Base-by-base conservation (phyloP, 257 asterid genomes). In the Lithospermum erythrorhizon region DNA sequence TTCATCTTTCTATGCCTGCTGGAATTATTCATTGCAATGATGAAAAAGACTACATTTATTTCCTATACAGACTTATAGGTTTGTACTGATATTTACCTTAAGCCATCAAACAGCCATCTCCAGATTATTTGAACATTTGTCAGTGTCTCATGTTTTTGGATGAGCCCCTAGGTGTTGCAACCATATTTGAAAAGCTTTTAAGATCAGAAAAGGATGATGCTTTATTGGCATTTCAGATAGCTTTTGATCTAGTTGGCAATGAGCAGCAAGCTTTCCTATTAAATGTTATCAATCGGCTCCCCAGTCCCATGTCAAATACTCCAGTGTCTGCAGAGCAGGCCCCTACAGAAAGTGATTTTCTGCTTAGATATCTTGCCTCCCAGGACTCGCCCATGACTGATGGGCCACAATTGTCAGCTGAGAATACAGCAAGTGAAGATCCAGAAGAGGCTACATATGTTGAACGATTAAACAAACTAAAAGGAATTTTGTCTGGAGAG, bases 101-200 rank as follows among this genome's bases (percentile, higher is more conserved):
- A 21, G 23, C 16, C 82, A 89, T 59, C 90, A 84, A 82, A 55
- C 83, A 81, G 65, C 79, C 95, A 35, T 86, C 96, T 73, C 99
- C 99, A n/a, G 95, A 93, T 77, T 93, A 80, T 63, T 68, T 87
- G 76, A 89, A 94, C 81, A 85, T 87, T 65, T 93, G 99, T 59
- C 99, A 93, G 78, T 85, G 95, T 53, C 87, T 93, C 61, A 93
- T 93, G 99, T 93, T 87, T 72, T 65, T 93, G 69, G 97, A 93
- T 56, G 94, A 84, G 63, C 88, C 96, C 9, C 85, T 83, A 64
- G 85, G 79, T 29, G 97, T 89, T 21, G 82, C 94, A 24, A 75
- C 67, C 71, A 79, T 93, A 73, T 82, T 93, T 60, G 96, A 84
- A 81, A 93, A 79, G 66, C 90, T 89, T 54, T 67, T 93, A 49